These are phyloP conservation scores for Trichoderma orchidacearum DNA, from an alignment of 495 filamentous ascomycete species.

Conservation along the genomic window DNA sequence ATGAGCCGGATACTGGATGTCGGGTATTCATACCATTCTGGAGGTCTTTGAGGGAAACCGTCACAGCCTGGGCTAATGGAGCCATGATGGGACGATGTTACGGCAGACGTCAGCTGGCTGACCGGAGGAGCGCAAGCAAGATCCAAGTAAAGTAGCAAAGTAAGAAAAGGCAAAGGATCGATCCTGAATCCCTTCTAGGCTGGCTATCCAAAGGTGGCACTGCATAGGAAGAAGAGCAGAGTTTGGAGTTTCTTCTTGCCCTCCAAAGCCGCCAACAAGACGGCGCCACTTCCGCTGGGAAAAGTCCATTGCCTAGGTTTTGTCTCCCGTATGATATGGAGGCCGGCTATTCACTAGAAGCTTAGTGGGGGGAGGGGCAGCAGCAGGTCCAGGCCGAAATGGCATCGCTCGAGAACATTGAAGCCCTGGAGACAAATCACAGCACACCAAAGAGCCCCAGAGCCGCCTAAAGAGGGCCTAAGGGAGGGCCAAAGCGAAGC, in stretches of 20 bases:
- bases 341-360: no score
- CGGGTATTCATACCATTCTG: constrained; percentile 25
- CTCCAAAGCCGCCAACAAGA: background rate
- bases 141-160: background rate
- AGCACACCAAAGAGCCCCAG: no score
- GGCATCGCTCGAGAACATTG: no score
- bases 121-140: background rate
- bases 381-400: no score
- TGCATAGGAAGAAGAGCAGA: background rate
- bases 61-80: constrained; percentile 30
- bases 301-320: no score
- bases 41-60: constrained; percentile 36
- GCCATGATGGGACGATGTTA: constrained; percentile 18
- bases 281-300: background rate
- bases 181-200: background rate
- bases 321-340: background rate
- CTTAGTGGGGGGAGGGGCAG: background rate
- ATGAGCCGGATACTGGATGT: no score
- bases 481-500: background rate
- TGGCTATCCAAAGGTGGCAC: no score
- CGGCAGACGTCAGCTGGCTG: background rate
- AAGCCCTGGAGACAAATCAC: no score
- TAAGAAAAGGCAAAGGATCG: background rate
- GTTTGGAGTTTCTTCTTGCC: background rate
- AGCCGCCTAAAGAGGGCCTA: no score